Evolutionary conservation across 305 asterid species (phyloP).

Genomic region (Fraxinus floribunda): DNA sequence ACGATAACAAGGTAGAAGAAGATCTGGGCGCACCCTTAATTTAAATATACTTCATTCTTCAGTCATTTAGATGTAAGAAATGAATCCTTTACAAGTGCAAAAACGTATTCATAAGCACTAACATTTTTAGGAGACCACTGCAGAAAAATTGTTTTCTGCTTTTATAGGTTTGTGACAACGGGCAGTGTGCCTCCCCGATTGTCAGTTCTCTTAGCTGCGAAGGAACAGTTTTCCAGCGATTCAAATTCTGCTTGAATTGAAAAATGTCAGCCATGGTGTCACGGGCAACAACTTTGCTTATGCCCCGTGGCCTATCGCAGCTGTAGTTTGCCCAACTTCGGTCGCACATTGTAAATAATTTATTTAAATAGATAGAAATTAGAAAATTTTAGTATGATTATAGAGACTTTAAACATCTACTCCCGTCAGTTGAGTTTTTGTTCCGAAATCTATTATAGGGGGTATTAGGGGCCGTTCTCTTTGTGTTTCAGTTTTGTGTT

Average conservation of each 20-base stretch:
- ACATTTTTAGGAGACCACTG: conserved; percentile 16
- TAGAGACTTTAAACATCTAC: too few species aligned
- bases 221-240: conserved; percentile 3
- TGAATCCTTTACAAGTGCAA: not conserved
- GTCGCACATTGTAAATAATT: too few species aligned
- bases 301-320: too few species aligned
- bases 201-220: conserved; percentile 18
- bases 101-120: not conserved
- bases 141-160: conserved; percentile 32
- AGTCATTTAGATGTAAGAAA: not conserved
- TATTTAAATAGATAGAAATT: too few species aligned
- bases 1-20: conserved; percentile 82
- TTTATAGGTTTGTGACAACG: conserved; percentile 35
- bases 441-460: too few species aligned
- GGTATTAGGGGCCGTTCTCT: too few species aligned
- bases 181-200: conserved; percentile 24
- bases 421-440: too few species aligned
- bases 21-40: conserved; percentile 68
- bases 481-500: too few species aligned
- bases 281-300: conserved; percentile 19
- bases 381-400: too few species aligned
- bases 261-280: conserved; percentile 15
- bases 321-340: too few species aligned
- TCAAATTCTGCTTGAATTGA: not conserved
- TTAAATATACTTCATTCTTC: conserved; percentile 22